Evolutionary conservation across 169 alveolate genomes (phyloP), one percentile per base, ranked within the genome.

Genomic region (Cryptosporidium parvum): DNA sequence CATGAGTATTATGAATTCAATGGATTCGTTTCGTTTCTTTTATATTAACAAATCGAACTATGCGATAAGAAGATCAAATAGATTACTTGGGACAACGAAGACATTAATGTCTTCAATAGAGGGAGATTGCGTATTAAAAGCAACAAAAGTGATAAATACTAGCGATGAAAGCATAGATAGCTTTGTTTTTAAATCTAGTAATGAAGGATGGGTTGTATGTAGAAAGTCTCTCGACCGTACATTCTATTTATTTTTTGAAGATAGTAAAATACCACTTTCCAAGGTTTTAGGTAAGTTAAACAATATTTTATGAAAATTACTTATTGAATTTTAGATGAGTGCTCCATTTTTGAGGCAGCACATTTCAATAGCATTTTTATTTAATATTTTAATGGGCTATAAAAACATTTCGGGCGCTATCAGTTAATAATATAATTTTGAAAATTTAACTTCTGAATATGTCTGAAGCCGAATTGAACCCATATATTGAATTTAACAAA

Each of bases 41-140:
- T 80, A 80, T 33, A 26, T 80, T 16, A 80, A 80, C 29, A 80
- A 42, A 6, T 45, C 75, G 10, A 80, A 80, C 62, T 44, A 10
- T 39, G 89, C 89, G 42, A 61, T 80, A 23, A 80, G 89, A 44
- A 80, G 89, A 39, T 80, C 89, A 14, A 80, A 80, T 62, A 80
- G 37, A 80, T 33, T 80, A 26, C 42, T 80, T 21, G 52, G 65
- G 18, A n/a, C 73, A 37, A 80, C 89, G 14, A 80, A 80, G 29
- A 80, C 89, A 26, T 53, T 80, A 26, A 80, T 80, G 89, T 80
- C 89, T 44, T 59, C 89, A 21, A 16, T 45, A 21, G 89, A 80
- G 45, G 89, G 89, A 31, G 89, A 80, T 12, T 80, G 65, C 42
- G 75, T 80, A 26, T 42, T 42, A 39, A 67, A 69, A 44, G 53